phyloP scores from a whole-genome alignment of 257 asterid genomes.

The Rhazya stricta region DNA sequence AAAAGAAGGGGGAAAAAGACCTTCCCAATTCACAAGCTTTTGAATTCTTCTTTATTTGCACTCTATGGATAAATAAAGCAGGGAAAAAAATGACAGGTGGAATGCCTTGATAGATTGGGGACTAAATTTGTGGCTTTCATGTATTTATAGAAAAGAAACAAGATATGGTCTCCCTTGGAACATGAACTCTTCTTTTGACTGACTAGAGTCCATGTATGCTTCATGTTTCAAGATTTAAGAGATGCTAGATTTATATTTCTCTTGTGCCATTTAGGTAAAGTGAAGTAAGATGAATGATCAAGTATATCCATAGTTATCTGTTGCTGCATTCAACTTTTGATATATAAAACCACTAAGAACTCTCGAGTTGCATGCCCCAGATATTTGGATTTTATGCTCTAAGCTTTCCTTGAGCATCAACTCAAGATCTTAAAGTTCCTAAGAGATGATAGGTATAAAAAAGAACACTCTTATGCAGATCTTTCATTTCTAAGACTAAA shows the following conservation, averaged over 20 bases:
- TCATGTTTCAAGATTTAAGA: not conserved
- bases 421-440: not conserved
- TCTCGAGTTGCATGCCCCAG: not conserved
- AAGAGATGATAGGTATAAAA: not conserved
- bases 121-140: not conserved
- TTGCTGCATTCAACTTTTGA: not conserved
- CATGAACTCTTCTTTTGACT: not conserved
- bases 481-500: not conserved
- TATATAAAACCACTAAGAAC: not conserved
- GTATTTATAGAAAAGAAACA: not conserved
- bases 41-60: not conserved
- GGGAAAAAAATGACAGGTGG: not conserved
- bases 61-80: not conserved
- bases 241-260: not conserved
- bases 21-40: not conserved
- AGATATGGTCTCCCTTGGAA: not conserved
- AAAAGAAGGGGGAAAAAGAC: not conserved
- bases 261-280: not conserved
- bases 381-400: not conserved
- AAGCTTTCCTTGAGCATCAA: not conserved
- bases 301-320: not conserved
- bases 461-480: not conserved
- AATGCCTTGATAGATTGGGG: not conserved
- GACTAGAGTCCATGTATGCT: not conserved
- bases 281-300: not conserved